Evolutionary conservation across 2,329 filamentous ascomycete species (phyloP), one percentile per base, ranked within the genome.

Genomic region (Ophiostoma pallidulum): DNA sequence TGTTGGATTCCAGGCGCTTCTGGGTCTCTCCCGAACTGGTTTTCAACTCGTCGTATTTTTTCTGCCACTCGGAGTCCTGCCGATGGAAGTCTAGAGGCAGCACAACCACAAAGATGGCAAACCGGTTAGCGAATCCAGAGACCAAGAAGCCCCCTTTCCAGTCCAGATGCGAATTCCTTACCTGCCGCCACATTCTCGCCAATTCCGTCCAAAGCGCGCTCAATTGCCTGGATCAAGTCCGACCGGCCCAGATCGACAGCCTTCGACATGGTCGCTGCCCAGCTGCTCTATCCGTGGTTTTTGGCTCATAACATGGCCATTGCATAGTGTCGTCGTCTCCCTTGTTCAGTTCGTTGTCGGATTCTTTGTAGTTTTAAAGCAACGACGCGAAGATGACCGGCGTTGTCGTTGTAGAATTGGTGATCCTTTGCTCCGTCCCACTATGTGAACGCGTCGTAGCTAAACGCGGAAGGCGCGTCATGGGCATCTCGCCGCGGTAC

Each of bases 1-100:
- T 73, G 50, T 74, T 69, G 14, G 63, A 54, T 46, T 71, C 64
- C 22, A 75, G 55, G 2, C 53, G 57, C 13, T 64, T 60, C 18
- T 45, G 24, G 19, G 32, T 39, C 14, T 41, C 28, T 12, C 4
- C 14, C 20, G 41, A 18, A 3, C 20, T 19, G n/a, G 32, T 24
- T 22, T 14, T n/a, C 12, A 48, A 28, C 14, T 33, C 31, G n/a
- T 48, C 24, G 45, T 38, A 45, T n/a, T 35, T 48, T 19, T 20
- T 16, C 7, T 12, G 29, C 49, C 45, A 48, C n/a, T 14, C 19
- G 2, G 22, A 14, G n/a, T 48, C 26, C 7, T 29, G 19, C 10
- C 5, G 19, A 3, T 31, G 14, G 5, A 48, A 24, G 16, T 51
- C 49, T 51, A 24, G 4, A n/a, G 19, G 18, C 18, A 9, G 13